These are phyloP conservation scores for Suillus fuscotomentosus DNA, from an alignment of 768 basidiomycete species.

Conservation along the genomic window DNA sequence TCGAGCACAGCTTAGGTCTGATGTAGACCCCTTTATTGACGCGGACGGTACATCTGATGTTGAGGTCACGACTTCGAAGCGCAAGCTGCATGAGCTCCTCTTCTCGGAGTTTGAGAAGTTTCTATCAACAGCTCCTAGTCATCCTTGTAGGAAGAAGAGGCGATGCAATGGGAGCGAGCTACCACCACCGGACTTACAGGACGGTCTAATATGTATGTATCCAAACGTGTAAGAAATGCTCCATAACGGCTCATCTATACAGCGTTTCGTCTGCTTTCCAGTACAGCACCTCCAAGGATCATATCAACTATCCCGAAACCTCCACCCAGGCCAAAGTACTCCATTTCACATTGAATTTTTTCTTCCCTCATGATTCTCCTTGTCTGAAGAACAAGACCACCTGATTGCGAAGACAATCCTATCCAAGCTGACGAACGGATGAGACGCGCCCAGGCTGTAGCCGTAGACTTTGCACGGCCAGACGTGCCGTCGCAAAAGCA, in stretches of 20 bases:
- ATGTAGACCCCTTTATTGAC: constrained; percentile 12
- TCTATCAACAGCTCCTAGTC: constrained; percentile 4
- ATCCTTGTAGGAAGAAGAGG: constrained; percentile 1
- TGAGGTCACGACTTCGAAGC: constrained; percentile 14
- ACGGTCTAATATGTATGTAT: constrained; percentile 4
- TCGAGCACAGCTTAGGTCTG: constrained; percentile 29
- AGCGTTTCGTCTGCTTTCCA: constrained; percentile 54
- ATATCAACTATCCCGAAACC: constrained; percentile 45
- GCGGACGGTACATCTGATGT: constrained; percentile 2
- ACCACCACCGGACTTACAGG: neutral
- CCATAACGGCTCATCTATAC: neutral
- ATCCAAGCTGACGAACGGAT: constrained; percentile 42
- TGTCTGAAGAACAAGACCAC: constrained; percentile 42
- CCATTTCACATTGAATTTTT: neutral
- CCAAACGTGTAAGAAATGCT: neutral
- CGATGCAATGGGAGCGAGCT: constrained; percentile 6
- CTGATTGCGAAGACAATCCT: constrained; percentile 48
- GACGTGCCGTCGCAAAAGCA: constrained; percentile 20
- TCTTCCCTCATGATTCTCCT: neutral
- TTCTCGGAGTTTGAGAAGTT: constrained; percentile 18
- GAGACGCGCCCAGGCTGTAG: constrained; percentile 36
- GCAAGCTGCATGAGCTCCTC: constrained; percentile 21
- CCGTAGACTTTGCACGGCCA: constrained; percentile 38
- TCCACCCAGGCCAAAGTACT: constrained; percentile 39
- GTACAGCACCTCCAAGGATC: constrained; percentile 24